Conservation (phyloP, 768 basidiomycete genomes). For the Punctularia strigosozonata region DNA sequence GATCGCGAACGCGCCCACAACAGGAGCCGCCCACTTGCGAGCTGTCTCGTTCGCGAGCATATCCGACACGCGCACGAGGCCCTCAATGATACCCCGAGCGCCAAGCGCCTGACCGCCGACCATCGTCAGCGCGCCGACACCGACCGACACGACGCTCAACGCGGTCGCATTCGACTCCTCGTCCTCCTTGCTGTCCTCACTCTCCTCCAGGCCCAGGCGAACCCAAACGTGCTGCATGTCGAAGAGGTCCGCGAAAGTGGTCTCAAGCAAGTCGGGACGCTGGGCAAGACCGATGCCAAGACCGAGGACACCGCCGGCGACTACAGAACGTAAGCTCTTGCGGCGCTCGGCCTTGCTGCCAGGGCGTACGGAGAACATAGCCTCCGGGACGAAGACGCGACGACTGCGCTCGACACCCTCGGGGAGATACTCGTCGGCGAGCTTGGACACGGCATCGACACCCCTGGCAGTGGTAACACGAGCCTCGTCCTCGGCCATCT, state of each 20-base stretch:
- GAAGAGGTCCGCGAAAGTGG: conserved; percentile 74
- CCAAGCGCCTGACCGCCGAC: conserved; percentile 78
- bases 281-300: conserved; percentile 76
- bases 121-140: conserved; percentile 82
- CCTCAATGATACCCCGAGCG: conserved; percentile 65
- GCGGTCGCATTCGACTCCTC: conserved; percentile 44
- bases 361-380: conserved; percentile 73
- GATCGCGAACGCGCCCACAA: conserved; percentile 64
- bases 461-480: conserved; percentile 51
- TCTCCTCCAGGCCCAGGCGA: conserved; percentile 50
- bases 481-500: conserved; percentile 74
- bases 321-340: conserved; percentile 37
- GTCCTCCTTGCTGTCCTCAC: conserved; percentile 25
- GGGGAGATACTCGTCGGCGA: conserved; percentile 73
- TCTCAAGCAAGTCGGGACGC: conserved; percentile 67
- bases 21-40: conserved; percentile 80
- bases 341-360: conserved; percentile 28
- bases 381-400: conserved; percentile 91
- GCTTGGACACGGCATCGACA: conserved; percentile 50
- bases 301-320: conserved; percentile 68
- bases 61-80: conserved; percentile 62
- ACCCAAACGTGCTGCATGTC: conserved; percentile 76
- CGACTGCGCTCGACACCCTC: conserved; percentile 69
- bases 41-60: conserved; percentile 70
- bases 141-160: conserved; percentile 61